phyloP scores from a whole-genome alignment of 306 rosid species.

The Gynostemma pentaphyllum region DNA sequence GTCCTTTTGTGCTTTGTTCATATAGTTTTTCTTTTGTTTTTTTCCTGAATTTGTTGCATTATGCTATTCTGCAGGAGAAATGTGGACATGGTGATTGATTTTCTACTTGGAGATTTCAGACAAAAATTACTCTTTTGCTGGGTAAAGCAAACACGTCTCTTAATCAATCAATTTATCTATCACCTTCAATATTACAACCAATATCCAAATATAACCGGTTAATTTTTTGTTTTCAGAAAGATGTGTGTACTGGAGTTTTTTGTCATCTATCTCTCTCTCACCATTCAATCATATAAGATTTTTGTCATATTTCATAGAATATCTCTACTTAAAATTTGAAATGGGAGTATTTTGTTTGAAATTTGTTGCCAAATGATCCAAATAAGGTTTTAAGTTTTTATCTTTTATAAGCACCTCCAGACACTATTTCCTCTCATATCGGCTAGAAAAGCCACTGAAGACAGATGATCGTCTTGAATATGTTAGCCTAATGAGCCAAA shows the following conservation, averaged over 20 bases:
- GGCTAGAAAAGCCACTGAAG: not conserved
- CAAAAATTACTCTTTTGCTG: conserved; percentile 65
- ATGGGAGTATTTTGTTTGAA: not conserved
- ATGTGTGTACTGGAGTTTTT: no score
- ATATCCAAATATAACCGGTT: not conserved
- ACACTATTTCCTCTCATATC: not conserved
- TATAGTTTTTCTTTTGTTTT: not conserved
- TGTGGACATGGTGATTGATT: conserved; percentile 29
- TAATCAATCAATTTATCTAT: not conserved
- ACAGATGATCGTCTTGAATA: not conserved
- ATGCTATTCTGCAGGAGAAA: conserved; percentile 38
- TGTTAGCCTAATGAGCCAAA: not conserved
- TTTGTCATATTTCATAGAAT: not conserved
- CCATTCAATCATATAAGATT: not conserved
- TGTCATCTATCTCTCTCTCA: no score
- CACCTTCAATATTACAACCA: not conserved
- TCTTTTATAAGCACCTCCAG: not conserved
- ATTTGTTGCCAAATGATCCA: not conserved
- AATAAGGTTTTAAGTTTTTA: not conserved
- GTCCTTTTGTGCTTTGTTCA: not conserved
- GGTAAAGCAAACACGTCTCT: conserved; percentile 36
- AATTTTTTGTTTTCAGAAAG: not conserved
- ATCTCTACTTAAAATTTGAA: not conserved
- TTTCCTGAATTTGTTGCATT: not conserved
- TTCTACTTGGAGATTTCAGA: conserved; percentile 43